Evolutionary conservation across 495 filamentous ascomycete genomes (phyloP).

Genomic region (Xylaria acuta): DNA sequence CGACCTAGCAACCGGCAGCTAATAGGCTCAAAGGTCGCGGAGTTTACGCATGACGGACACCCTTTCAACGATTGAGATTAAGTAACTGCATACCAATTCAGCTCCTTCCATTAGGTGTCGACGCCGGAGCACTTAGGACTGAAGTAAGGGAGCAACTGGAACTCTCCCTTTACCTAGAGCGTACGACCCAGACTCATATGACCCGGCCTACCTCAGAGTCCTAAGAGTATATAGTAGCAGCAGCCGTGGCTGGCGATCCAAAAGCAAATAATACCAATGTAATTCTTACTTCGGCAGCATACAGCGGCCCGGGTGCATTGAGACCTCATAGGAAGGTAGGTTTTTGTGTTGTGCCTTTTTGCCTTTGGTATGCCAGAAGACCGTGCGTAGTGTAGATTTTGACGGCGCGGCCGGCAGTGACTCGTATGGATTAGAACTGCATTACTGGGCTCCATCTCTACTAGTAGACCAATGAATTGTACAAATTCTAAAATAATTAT

Average conservation of each 20-base stretch:
- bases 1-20: no score
- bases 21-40: no score
- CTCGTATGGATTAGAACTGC: no score
- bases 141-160: background rate
- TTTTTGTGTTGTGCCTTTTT: background rate
- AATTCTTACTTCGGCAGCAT: background rate
- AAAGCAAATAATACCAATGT: background rate
- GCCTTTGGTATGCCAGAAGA: no score
- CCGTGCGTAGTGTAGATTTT: no score
- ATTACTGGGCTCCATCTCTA: no score
- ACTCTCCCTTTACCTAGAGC: background rate
- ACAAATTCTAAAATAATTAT: no score
- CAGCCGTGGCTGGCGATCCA: background rate
- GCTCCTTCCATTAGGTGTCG: background rate
- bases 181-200: no score
- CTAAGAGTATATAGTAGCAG: background rate
- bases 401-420: no score
- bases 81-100: background rate
- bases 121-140: background rate
- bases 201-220: no score
- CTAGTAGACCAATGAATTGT: no score
- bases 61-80: background rate
- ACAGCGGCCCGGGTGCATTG: background rate
- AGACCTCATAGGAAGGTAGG: background rate
- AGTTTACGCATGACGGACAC: no score